Evolutionary conservation across 257 asterid species (phyloP).

Genomic region (Coffea canephora): DNA sequence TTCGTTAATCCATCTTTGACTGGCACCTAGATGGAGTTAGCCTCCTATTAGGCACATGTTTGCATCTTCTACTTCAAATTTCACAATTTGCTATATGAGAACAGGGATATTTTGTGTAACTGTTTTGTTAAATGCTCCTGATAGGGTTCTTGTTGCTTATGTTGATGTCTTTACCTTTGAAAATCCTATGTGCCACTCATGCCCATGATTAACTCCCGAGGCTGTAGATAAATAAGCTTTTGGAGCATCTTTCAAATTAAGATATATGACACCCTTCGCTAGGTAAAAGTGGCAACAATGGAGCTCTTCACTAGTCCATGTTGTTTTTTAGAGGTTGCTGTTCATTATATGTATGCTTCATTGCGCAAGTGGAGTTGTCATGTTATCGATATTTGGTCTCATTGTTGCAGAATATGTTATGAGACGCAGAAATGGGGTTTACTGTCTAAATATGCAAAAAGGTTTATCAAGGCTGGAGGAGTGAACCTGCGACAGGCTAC

Average conservation of each 20-base stretch:
- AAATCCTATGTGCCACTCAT: background rate
- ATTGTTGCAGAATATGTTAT: conserved; percentile 68
- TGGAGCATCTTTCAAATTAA: background rate
- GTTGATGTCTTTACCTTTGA: background rate
- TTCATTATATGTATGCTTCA: background rate
- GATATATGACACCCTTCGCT: background rate
- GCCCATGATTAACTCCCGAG: background rate
- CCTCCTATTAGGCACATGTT: background rate
- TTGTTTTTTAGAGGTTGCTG: background rate
- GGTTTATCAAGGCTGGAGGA: conserved; percentile 58
- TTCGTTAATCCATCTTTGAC: too few relatives aligned
- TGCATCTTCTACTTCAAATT: background rate
- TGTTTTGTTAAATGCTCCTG: background rate
- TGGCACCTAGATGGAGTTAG: background rate
- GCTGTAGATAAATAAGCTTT: too few relatives aligned
- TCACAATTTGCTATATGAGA: background rate
- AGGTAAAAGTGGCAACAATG: too few relatives aligned
- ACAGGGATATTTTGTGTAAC: background rate
- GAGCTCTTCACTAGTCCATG: background rate
- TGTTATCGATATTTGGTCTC: conserved; percentile 18
- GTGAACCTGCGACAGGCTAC: conserved; percentile 65
- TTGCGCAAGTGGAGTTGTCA: conserved; percentile 4
- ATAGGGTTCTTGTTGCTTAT: background rate
- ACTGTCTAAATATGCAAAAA: conserved; percentile 64
- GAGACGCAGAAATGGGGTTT: conserved; percentile 63